A percentile compares a stretch with the other conserved stretches of the same genome.
These are phyloP conservation scores for Trametes sp. DNA, from an alignment of 1,284 basidiomycete species.

Conservation along the genomic window DNA sequence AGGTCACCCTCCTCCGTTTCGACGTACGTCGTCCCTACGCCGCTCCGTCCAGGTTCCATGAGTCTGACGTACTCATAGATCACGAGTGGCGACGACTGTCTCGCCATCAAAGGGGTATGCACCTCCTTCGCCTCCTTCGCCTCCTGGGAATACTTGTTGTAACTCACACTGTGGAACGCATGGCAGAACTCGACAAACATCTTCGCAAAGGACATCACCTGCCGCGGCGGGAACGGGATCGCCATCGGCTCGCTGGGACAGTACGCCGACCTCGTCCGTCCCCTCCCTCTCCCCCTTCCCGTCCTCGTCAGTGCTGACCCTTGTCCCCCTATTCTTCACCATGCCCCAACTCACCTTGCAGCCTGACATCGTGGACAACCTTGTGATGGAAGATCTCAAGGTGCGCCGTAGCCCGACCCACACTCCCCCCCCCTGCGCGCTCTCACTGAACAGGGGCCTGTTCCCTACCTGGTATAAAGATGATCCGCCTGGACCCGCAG, in stretches of 20 bases:
- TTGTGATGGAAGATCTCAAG: conserved; percentile 57
- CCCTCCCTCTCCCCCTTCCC: background rate
- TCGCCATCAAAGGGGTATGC: conserved; percentile 67
- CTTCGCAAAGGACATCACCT: conserved; percentile 56
- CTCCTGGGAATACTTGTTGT: too few species aligned
- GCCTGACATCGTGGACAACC: conserved; percentile 64
- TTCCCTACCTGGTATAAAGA: too few species aligned
- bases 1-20: conserved; percentile 60
- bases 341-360: conserved; percentile 26
- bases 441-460: too few species aligned
- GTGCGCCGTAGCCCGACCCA: conserved; percentile 41
- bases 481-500: conserved; percentile 52
- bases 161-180: too few species aligned
- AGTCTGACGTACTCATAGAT: conserved; percentile 37
- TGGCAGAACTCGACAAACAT: conserved; percentile 65
- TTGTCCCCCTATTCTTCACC: too few species aligned
- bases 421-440: background rate
- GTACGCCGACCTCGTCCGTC: conserved; percentile 58
- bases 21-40: conserved; percentile 43
- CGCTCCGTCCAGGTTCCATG: background rate
- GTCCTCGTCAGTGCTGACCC: too few species aligned
- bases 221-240: conserved; percentile 70
- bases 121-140: conserved; percentile 21
- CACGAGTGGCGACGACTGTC: conserved; percentile 69
- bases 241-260: conserved; percentile 71